These are phyloP conservation scores for Gossypium ekmanianum DNA, from an alignment of 345 rosid species.

Conservation along the genomic window DNA sequence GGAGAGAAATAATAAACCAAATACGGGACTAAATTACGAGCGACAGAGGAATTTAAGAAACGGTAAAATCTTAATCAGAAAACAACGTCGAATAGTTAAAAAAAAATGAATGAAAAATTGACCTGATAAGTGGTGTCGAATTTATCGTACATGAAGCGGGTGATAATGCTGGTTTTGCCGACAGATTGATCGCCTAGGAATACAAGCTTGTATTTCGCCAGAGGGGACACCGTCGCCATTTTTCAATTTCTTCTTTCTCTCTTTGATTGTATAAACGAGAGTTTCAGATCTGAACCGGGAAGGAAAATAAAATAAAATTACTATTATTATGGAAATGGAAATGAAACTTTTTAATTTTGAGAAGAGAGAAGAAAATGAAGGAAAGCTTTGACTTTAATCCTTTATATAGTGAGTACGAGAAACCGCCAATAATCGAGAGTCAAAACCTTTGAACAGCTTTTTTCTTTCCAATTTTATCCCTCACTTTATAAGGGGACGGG, in stretches of 20 bases:
- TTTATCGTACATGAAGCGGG: constrained; percentile 93
- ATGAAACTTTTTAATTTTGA: neutral
- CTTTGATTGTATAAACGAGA: neutral
- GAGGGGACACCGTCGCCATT: constrained; percentile 77
- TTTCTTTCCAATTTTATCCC: neutral
- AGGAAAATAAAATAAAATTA: too few species aligned
- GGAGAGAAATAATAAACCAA: neutral
- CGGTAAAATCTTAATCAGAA: neutral
- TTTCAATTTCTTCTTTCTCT: neutral
- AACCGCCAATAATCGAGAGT: constrained; percentile 34
- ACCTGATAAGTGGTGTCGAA: constrained; percentile 93
- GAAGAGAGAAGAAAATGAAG: neutral
- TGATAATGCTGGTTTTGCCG: constrained; percentile 88
- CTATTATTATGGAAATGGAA: neutral
- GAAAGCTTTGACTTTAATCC: neutral
- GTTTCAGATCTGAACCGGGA: constrained; percentile 36
- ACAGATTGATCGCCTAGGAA: constrained; percentile 87
- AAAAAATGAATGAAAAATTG: neutral
- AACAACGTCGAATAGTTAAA: neutral
- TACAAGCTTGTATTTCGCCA: constrained; percentile 77
- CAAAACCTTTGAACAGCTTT: constrained; percentile 13
- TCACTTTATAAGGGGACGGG: too few species aligned
- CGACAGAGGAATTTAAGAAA: neutral
- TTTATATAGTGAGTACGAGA: constrained; percentile 22
- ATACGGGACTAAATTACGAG: neutral